A percentile compares a stretch with the other conserved stretches of the same genome.
phyloP scores from a whole-genome alignment of 805 yeast species.

The Metschnikowia gelsemii region DNA sequence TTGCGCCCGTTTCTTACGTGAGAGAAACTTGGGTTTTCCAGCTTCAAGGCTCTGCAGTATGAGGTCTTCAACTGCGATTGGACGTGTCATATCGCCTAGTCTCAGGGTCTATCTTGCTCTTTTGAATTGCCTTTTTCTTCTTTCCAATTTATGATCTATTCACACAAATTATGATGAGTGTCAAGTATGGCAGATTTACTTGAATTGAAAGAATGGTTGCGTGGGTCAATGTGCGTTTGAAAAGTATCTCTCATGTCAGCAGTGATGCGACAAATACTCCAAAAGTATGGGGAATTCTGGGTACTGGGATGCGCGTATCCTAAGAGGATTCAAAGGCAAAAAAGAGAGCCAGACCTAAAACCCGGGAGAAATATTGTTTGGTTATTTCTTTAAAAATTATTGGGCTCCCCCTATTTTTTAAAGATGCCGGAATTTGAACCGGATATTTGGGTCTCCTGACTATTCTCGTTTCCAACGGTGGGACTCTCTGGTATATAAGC shows the following conservation, averaged over 20 bases:
- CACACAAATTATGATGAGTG: neutral
- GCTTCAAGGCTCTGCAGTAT: constrained; percentile 9
- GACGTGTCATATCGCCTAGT: constrained; percentile 16
- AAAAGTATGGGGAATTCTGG: constrained; percentile 5
- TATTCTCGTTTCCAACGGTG: no score
- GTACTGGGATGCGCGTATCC: no score
- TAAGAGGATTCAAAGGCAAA: neutral
- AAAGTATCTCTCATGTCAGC: no score
- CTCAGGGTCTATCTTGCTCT: neutral
- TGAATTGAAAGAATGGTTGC: neutral
- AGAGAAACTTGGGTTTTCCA: constrained; percentile 17
- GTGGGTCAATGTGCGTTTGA: no score
- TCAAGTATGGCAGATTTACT: neutral
- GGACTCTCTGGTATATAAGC: no score
- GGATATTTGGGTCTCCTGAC: no score
- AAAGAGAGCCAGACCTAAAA: no score
- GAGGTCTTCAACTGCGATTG: constrained; percentile 19
- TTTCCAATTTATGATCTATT: neutral
- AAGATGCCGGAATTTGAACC: no score
- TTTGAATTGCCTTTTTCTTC: neutral
- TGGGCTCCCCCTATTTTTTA: no score
- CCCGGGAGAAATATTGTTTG: no score
- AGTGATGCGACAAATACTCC: no score
- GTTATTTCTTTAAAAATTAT: no score
- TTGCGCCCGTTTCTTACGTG: constrained; percentile 14